These are phyloP conservation scores for Cucurbita moschata DNA, from an alignment of 306 rosid species.

Conservation along the genomic window DNA sequence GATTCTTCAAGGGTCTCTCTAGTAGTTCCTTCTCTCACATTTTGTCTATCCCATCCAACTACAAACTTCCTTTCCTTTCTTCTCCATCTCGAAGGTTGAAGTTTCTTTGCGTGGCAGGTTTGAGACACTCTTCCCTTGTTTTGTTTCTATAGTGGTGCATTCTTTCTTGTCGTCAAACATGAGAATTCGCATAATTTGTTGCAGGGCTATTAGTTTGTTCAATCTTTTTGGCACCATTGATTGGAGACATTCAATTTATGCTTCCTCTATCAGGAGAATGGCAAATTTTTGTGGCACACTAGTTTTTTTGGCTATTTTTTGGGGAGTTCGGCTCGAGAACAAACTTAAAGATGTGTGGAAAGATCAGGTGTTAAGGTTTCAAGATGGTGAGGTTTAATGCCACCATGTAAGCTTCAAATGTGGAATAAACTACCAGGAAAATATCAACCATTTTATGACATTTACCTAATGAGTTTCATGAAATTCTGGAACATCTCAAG, in stretches of 20 bases:
- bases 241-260: neutral
- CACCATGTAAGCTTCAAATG: too few relatives aligned
- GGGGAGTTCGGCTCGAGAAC: neutral
- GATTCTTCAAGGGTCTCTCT: neutral
- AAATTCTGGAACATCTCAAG: slow-evolving; percentile 57
- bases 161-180: neutral
- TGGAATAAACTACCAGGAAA: neutral
- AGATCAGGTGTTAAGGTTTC: neutral
- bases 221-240: neutral
- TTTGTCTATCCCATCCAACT: neutral
- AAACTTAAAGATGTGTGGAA: neutral
- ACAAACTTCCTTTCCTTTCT: neutral
- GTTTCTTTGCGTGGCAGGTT: neutral
- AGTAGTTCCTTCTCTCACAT: neutral
- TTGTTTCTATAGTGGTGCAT: neutral
- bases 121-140: neutral
- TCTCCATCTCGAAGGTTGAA: neutral
- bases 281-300: neutral
- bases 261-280: neutral
- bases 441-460: neutral
- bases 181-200: neutral
- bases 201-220: neutral
- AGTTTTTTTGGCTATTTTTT: neutral
- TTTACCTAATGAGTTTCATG: slow-evolving; percentile 43
- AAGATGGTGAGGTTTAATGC: neutral